Conservation (phyloP, 441 rosid species). For the Arabidopsis hybrid region DNA sequence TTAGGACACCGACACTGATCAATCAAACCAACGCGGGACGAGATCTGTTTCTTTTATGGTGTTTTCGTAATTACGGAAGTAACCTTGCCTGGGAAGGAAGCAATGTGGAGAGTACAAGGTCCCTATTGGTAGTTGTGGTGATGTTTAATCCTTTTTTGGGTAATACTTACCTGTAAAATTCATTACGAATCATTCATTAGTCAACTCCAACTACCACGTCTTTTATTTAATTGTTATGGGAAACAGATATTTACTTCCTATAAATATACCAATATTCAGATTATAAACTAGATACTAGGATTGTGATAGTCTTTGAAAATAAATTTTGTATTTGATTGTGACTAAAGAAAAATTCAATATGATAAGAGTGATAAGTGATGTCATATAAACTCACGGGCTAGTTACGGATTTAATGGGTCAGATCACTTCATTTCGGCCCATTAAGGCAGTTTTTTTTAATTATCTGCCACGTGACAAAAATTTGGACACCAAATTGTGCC, state of each 20-base stretch:
- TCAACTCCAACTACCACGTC: conserved; percentile 20
- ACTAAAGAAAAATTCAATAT: background rate
- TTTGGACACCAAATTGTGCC: no score
- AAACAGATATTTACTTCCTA: background rate
- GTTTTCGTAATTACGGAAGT: background rate
- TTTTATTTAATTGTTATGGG: background rate
- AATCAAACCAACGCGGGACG: conserved; percentile 43
- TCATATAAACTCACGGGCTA: background rate
- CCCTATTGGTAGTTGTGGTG: conserved; percentile 21
- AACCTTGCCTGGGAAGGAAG: conserved; percentile 27
- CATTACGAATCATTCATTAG: conserved; percentile 19
- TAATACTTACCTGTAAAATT: conserved; percentile 16
- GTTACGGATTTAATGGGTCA: conserved; percentile 4
- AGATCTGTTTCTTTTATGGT: conserved; percentile 18
- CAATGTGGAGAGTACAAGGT: conserved; percentile 20
- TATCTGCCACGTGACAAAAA: no score
- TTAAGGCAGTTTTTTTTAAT: background rate
- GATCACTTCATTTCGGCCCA: background rate
- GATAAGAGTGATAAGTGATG: background rate
- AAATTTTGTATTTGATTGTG: background rate
- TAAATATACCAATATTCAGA: background rate
- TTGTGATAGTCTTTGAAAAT: no score
- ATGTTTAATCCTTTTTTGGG: conserved; percentile 16
- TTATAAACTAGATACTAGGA: background rate
- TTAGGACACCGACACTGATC: conserved; percentile 39